phyloP scores from a whole-genome alignment of 352 stramenopile species.

The Phytophthora palmivora region DNA sequence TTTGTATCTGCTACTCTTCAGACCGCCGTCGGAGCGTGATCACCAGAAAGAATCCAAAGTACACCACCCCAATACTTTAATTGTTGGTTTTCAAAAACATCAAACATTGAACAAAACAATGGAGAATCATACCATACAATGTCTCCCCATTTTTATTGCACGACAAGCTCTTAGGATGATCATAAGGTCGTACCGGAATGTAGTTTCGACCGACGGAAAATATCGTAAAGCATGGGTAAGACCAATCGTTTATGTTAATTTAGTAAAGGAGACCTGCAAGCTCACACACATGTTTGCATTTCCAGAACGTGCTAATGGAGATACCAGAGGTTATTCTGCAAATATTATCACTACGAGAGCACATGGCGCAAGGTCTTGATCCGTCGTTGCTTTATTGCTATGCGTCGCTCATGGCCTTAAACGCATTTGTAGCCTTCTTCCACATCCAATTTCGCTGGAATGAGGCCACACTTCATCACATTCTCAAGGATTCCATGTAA shows the following conservation, averaged over 20 bases:
- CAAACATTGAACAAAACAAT: too few relatives aligned
- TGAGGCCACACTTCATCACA: slow-evolving; percentile 33
- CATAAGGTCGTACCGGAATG: too few relatives aligned
- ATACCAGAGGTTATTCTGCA: slow-evolving; percentile 42
- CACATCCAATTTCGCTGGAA: slow-evolving; percentile 46
- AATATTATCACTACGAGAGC: slow-evolving; percentile 26
- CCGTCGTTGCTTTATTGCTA: slow-evolving; percentile 37
- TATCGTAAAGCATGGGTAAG: slow-evolving; percentile 40
- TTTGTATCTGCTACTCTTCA: slow-evolving; percentile 24
- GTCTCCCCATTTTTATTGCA: too few relatives aligned
- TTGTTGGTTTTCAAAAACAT: too few relatives aligned
- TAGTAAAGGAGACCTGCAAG: too few relatives aligned
- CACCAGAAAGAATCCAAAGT: too few relatives aligned
- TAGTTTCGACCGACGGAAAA: slow-evolving; percentile 29
- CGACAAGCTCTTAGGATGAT: too few relatives aligned
- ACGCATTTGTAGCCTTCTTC: slow-evolving; percentile 45
- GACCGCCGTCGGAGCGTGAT: slow-evolving; percentile 8
- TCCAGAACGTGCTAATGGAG: slow-evolving; percentile 40
- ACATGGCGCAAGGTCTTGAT: slow-evolving; percentile 39
- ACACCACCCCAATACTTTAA: too few relatives aligned
- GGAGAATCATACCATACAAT: background rate
- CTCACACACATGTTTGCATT: too few relatives aligned
- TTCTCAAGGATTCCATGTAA: slow-evolving; percentile 50
- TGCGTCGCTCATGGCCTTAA: slow-evolving; percentile 45
- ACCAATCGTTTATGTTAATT: background rate